A percentile compares a stretch with the other conserved stretches of the same genome.
These are phyloP conservation scores for Fragaria ananassa DNA, from an alignment of 306 rosid species.

Conservation along the genomic window DNA sequence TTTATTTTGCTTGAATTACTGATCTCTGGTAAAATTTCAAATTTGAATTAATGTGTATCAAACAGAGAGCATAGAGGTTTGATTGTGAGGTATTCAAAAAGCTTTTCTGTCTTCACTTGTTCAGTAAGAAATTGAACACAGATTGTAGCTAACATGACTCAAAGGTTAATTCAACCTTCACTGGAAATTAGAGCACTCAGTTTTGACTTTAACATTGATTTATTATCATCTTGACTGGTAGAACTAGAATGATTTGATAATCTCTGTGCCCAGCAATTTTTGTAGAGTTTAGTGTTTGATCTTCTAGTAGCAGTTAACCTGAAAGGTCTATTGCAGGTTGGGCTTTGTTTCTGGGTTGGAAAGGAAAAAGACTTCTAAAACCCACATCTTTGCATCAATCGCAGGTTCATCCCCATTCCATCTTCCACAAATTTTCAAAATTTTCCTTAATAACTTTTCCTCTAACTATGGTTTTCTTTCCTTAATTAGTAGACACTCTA, in stretches of 20 bases:
- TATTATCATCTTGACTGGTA: no score
- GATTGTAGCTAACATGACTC: not conserved
- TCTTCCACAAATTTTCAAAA: not conserved
- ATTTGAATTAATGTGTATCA: not conserved
- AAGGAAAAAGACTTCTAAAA: conserved; percentile 15
- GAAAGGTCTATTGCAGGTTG: conserved; percentile 11
- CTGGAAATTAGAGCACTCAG: no score
- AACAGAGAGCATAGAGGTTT: not conserved
- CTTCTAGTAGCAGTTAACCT: not conserved
- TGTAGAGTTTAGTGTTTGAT: not conserved
- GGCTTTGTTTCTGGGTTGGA: conserved; percentile 13
- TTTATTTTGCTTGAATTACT: not conserved
- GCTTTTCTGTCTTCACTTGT: not conserved
- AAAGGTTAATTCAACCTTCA: not conserved
- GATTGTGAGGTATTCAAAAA: not conserved
- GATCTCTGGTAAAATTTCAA: not conserved
- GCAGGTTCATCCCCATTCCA: conserved; percentile 26
- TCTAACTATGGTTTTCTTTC: conserved; percentile 5
- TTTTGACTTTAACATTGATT: no score
- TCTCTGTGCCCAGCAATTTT: no score
- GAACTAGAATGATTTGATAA: no score
- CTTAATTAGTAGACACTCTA: conserved; percentile 37
- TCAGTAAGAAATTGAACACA: not conserved
- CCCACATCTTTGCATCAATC: conserved; percentile 23
- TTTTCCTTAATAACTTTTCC: not conserved